phyloP scores from a whole-genome alignment of 192 early-diverging fungal species.

The Gonapodya sp. region DNA sequence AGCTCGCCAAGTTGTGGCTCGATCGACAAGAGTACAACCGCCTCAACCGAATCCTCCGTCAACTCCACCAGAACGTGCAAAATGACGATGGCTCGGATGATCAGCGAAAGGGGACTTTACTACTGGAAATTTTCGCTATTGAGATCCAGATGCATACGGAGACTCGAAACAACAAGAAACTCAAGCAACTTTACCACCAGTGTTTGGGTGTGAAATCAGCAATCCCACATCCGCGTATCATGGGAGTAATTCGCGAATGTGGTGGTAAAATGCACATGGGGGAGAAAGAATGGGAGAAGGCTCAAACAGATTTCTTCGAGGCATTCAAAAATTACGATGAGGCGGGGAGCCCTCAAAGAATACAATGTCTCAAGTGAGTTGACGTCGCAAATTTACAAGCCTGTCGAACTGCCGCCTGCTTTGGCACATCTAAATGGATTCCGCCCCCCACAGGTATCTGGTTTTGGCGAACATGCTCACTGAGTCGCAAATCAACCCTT shows the following conservation, averaged over 20 bases:
- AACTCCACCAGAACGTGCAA: constrained; percentile 64
- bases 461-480: constrained; percentile 95
- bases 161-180: constrained; percentile 72
- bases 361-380: constrained; percentile 76
- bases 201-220: constrained; percentile 82
- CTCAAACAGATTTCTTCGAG: constrained; percentile 91
- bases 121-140: constrained; percentile 89
- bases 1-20: constrained; percentile 74
- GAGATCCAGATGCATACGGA: constrained; percentile 94
- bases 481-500: constrained; percentile 90
- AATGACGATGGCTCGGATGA: constrained; percentile 73
- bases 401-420: constrained; percentile 11
- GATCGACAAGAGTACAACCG: constrained; percentile 68
- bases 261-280: constrained; percentile 98
- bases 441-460: constrained; percentile 49
- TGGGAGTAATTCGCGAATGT: constrained; percentile 91
- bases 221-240: constrained; percentile 91
- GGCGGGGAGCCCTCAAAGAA: constrained; percentile 84
- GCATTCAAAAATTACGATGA: constrained; percentile 98
- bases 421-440: background rate
- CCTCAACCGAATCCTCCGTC: constrained; percentile 60
- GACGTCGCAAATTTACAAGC: constrained; percentile 11
- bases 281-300: constrained; percentile 87
- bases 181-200: constrained; percentile 85
- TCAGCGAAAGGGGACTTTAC: constrained; percentile 84